Evolutionary conservation across 805 yeast genomes (phyloP), one percentile per base, ranked within the genome.

Genomic region (Candida rishiriensis): DNA sequence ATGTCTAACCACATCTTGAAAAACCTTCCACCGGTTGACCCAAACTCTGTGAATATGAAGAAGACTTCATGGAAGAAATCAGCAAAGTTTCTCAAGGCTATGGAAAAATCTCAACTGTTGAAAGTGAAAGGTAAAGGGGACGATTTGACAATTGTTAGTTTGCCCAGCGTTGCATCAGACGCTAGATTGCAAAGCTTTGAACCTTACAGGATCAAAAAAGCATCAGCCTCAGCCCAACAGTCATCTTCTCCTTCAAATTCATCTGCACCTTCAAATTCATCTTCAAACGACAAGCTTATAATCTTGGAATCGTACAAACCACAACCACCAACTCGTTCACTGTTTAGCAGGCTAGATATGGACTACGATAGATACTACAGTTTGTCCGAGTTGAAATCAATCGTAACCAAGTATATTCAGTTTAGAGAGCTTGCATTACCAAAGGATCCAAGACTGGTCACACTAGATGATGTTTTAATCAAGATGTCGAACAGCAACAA

Each of bases 11-110:
- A 81, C 54, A 68, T 90, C 12, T 71, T 81, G 48, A 77, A 76
- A 40, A 87, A 88, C 63, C 63, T 91, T n/a, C 95, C 96, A 0
- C 71, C 76, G 1, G 74, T 85, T 43, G 83, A 80, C 54, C 57
- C 68, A 3, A 61, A 66, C 26, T 64, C 65, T 40, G 75, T 82
- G 34, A 81, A 76, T 52, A 75, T 85, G 46, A 90, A 89, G 63
- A 84, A 80, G 57, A 81, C 96, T 0, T 78, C 89, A 3, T 91
- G 95, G 95, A 89, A 86, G 63, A 91, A 91, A 58, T 79, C 91
- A 3, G 76, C 89, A 12, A 90, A 89, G 61, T 88, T 83, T 56
- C 66, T 91, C 43, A 91, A 88, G 58, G 81, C 85, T 7, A 88
- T 90, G 82, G 96, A 87, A 52, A 91, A 88, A 60, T 72, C 73